phyloP scores from a whole-genome alignment of 352 stramenopile genomes.

The Pythium volutum region DNA sequence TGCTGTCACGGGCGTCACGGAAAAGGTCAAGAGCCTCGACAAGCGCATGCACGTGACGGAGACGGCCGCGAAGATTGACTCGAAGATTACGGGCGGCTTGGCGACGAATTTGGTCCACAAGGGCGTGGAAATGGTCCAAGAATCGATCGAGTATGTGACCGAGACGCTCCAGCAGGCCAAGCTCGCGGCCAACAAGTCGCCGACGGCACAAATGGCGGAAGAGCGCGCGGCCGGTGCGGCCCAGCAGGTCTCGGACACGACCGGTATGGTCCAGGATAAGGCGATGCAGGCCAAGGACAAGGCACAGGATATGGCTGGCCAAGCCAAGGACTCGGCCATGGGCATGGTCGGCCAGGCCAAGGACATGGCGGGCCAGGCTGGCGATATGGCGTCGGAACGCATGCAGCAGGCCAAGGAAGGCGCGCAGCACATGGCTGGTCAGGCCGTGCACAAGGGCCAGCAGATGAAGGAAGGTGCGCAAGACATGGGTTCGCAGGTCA shows the following conservation, averaged over 20 bases:
- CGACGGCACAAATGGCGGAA: slow-evolving; percentile 38
- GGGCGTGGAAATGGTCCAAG: slow-evolving; percentile 54
- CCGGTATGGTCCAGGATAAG: slow-evolving; percentile 21
- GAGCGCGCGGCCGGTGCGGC: slow-evolving; percentile 20
- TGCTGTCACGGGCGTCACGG: slow-evolving; percentile 33
- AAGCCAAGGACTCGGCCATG: slow-evolving; percentile 27
- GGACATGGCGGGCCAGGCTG: slow-evolving; percentile 24
- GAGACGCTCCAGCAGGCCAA: slow-evolving; percentile 63
- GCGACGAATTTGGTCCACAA: slow-evolving; percentile 47
- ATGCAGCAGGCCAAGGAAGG: slow-evolving; percentile 23
- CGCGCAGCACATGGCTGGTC: slow-evolving; percentile 14
- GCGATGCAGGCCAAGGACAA: slow-evolving; percentile 22
- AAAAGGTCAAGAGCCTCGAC: slow-evolving; percentile 54
- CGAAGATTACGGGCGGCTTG: slow-evolving; percentile 61
- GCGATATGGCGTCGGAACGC: slow-evolving; percentile 23
- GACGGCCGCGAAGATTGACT: slow-evolving; percentile 53
- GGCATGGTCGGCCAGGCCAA: slow-evolving; percentile 30
- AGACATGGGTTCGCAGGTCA: slow-evolving; percentile 12
- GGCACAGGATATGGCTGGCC: slow-evolving; percentile 14
- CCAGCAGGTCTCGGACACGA: slow-evolving; percentile 23
- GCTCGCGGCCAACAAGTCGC: slow-evolving; percentile 42
- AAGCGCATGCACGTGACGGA: slow-evolving; percentile 50
- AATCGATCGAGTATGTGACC: slow-evolving; percentile 65
- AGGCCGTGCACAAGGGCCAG: slow-evolving; percentile 24
- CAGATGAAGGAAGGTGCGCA: slow-evolving; percentile 25